Evolutionary conservation across 169 alveolate genomes (phyloP).

Genomic region (Neospora caninum): DNA sequence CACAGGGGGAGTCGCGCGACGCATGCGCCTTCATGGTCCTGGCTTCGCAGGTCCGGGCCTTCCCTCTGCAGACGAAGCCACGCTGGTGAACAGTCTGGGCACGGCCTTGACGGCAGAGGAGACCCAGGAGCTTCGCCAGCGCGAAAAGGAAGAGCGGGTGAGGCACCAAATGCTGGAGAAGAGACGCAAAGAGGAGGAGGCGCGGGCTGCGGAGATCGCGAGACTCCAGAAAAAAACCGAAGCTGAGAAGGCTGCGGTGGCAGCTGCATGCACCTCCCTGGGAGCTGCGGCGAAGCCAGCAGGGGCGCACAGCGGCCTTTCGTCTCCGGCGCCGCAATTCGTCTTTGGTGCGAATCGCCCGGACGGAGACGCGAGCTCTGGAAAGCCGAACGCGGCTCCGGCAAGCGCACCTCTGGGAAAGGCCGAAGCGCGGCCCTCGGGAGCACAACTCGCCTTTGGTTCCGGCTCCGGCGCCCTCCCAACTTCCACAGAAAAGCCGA

Average conservation of each 20-base stretch:
- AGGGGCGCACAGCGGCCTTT: background rate
- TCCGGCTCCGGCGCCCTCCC: background rate
- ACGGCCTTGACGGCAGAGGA: constrained; percentile 22
- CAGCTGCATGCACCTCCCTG: background rate
- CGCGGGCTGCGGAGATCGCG: background rate
- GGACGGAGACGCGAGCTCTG: background rate
- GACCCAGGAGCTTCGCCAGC: constrained; percentile 33
- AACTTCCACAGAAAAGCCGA: background rate
- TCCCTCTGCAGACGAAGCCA: constrained; percentile 18
- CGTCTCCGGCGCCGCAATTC: background rate
- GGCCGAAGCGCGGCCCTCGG: background rate
- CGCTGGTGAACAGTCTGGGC: constrained; percentile 27
- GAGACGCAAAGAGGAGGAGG: constrained; percentile 12
- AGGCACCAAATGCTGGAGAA: constrained; percentile 3
- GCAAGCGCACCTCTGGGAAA: background rate
- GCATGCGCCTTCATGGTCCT: background rate
- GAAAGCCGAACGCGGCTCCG: background rate
- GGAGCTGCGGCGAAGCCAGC: background rate
- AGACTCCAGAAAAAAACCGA: background rate
- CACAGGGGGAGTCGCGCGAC: background rate
- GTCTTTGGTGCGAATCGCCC: background rate
- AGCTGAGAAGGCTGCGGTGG: background rate
- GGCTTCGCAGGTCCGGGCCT: background rate
- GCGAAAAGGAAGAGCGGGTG: constrained; percentile 13
- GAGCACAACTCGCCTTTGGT: background rate